Conservation (phyloP, 441 rosid genomes). For the Syzygium malaccense region DNA sequence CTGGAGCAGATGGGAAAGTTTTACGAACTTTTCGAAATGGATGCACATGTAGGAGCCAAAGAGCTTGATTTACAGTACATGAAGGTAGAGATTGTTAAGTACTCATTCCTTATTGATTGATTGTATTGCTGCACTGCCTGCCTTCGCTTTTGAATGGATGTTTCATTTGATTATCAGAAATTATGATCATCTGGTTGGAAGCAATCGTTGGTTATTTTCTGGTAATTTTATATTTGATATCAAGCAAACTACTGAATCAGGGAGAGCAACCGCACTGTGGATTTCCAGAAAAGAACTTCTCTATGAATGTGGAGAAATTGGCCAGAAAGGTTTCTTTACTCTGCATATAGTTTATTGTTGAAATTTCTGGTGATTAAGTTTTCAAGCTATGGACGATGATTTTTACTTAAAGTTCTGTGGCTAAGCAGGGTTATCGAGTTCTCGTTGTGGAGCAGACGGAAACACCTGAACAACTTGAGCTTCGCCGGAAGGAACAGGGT, state of each 20-base stretch:
- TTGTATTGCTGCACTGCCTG: background rate
- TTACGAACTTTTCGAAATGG: slow-evolving; percentile 99
- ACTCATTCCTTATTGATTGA: background rate
- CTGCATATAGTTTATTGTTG: slow-evolving; percentile 2
- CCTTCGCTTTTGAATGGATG: background rate
- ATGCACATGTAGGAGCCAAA: slow-evolving; percentile 94
- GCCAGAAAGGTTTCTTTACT: slow-evolving; percentile 70
- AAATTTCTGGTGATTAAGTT: slow-evolving; percentile 6
- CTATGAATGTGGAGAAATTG: slow-evolving; percentile 84
- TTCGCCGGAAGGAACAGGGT: slow-evolving; percentile 86
- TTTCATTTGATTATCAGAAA: background rate
- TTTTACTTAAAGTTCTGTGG: slow-evolving; percentile 15
- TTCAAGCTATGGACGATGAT: background rate
- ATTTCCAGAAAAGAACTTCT: slow-evolving; percentile 95
- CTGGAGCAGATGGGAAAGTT: slow-evolving; percentile 92
- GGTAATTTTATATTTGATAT: slow-evolving; percentile 8
- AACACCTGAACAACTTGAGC: slow-evolving; percentile 96
- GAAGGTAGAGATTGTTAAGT: slow-evolving; percentile 56
- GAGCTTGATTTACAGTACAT: slow-evolving; percentile 95
- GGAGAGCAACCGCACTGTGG: slow-evolving; percentile 99
- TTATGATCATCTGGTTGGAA: background rate
- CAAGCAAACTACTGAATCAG: slow-evolving; percentile 25
- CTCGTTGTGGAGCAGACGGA: slow-evolving; percentile 97
- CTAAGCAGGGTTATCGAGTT: slow-evolving; percentile 89
- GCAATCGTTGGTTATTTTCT: background rate